phyloP scores from a whole-genome alignment of 1,284 basidiomycete species.

The Trametes versicolor region DNA sequence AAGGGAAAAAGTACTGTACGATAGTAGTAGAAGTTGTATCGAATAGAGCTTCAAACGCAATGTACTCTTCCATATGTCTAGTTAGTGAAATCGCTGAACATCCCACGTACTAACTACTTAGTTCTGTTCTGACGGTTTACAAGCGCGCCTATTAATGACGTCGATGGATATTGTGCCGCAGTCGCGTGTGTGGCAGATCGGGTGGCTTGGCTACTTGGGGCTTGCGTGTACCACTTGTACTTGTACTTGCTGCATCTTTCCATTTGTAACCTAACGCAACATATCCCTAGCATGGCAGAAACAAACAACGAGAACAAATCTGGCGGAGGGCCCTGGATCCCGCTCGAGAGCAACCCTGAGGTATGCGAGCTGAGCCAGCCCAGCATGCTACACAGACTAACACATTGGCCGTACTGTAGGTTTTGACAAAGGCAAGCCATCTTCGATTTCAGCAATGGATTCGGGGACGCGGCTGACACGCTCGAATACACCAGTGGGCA shows the following conservation, averaged over 20 bases:
- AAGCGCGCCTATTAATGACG: too few relatives aligned
- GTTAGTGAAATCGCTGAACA: too few relatives aligned
- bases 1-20: constrained; percentile 18
- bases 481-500: constrained; percentile 70
- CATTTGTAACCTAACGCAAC: not conserved
- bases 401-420: constrained; percentile 11
- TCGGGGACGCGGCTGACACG: not conserved
- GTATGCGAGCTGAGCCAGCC: not conserved
- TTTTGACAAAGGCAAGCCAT: constrained; percentile 24
- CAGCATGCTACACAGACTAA: not conserved
- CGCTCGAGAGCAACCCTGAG: constrained; percentile 35
- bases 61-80: too few relatives aligned
- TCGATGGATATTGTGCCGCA: constrained; percentile 12
- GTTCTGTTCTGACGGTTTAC: too few relatives aligned
- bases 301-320: constrained; percentile 15
- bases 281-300: not conserved
- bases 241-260: not conserved
- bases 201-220: not conserved
- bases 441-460: not conserved
- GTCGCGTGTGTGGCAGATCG: constrained; percentile 14
- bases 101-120: too few relatives aligned
- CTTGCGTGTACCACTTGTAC: constrained; percentile 1
- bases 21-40: constrained; percentile 24
- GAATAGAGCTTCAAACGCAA: constrained; percentile 3
- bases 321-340: constrained; percentile 27